Base-by-base conservation (phyloP, 1,284 basidiomycete genomes). In the Moesziomyces parantarcticus region DNA sequence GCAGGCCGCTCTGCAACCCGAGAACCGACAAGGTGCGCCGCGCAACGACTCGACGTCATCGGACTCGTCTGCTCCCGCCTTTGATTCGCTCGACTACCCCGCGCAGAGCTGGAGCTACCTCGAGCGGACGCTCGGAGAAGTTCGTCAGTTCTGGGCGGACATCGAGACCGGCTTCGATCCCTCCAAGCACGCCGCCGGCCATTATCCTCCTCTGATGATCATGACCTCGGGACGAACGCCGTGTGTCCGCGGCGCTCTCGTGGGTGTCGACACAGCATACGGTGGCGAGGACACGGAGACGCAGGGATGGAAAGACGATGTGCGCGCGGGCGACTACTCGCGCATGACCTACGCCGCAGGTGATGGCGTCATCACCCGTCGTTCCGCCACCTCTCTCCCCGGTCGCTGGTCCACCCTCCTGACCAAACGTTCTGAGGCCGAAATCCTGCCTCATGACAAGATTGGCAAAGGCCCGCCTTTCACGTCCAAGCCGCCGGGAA, bases 321-420 rank as follows among this genome's bases (percentile, higher is more conserved):
- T 75, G 7, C 32, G 68, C n/a, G 58, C 60, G 8, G 63, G 67
- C 39, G 64, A 73, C 55, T 75, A 74, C 49, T 64, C 69, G 7
- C 53, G 64, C 23, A 75, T 80, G 72, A 58, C 75, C 1, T 77
- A 74, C 50, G 73, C 32, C 9, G 56, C 62, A 0, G 76, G 79
- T 5, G 84, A 84, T 47, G 83, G 84, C 18, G 80, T 84, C 51
- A 83, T 84, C 25, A 70, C 80, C 1, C 68, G 76, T n/a, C 64
- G 70, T 13, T 78, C 73, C 0, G 73, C 83, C 1, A 76, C 64
- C 1, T 53, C 63, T 0, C 60, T 84, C 0, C 84, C 83, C 0
- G 76, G 78, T 11, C 25, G 11, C 0, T 79, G 77, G 77, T 34
- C 50, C 1, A 25, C 20, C 9, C 60, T 77, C 5, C 57, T 79